phyloP scores from a whole-genome alignment of 192 early-diverging fungal genomes.

The Diversispora eburnea region DNA sequence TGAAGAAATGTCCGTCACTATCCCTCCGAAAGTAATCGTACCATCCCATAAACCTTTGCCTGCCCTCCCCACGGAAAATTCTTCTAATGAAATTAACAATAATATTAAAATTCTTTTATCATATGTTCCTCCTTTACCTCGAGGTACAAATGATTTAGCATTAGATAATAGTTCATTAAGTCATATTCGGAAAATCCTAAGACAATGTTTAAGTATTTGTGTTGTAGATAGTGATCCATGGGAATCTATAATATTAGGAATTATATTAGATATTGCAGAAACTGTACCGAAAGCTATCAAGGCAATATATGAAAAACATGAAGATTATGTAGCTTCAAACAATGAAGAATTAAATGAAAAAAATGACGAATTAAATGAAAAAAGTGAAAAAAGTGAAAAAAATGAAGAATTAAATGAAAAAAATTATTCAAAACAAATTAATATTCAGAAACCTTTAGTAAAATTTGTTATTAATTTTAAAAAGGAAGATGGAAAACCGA shows the following conservation, averaged over 20 bases:
- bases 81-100: not conserved
- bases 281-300: not conserved
- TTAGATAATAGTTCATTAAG: slow-evolving; percentile 15
- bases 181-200: slow-evolving; percentile 7
- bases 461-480: slow-evolving; percentile 10
- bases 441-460: not conserved
- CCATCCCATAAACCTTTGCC: slow-evolving; percentile 11
- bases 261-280: slow-evolving; percentile 6
- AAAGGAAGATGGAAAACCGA: not conserved
- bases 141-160: not conserved
- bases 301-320: not conserved
- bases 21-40: not conserved
- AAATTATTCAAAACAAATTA: too few relatives aligned
- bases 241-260: slow-evolving; percentile 2
- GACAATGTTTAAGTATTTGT: slow-evolving; percentile 8
- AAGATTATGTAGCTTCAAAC: not conserved
- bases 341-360: not conserved
- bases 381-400: not conserved
- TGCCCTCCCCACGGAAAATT: not conserved
- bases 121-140: not conserved
- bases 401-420: not conserved
- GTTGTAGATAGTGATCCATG: not conserved
- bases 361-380: not conserved
- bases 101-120: not conserved
- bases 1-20: too few relatives aligned